These are phyloP conservation scores for Pichia sp. DNA, from an alignment of 1,139 yeast species.

Conservation along the genomic window DNA sequence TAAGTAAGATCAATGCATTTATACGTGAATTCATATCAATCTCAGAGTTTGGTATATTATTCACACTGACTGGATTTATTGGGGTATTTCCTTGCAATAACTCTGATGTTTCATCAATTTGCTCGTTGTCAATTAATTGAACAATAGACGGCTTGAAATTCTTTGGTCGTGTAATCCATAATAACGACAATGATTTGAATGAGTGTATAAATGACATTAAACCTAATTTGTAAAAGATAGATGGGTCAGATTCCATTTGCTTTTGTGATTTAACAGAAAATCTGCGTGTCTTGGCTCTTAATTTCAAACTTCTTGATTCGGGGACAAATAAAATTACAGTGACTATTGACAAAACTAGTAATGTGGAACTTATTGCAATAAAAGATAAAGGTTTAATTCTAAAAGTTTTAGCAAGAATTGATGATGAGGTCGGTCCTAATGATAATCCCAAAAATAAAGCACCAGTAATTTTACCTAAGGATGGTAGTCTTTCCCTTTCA, in stretches of 20 bases:
- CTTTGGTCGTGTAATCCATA: constrained; percentile 34
- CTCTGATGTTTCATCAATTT: not conserved
- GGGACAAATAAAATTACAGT: constrained; percentile 40
- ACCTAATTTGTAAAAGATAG: constrained; percentile 11
- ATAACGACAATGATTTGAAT: constrained; percentile 43
- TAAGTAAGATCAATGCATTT: constrained; percentile 42
- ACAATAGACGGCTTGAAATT: not conserved
- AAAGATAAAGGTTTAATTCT: constrained; percentile 1
- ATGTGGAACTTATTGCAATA: constrained; percentile 5
- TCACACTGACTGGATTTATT: not conserved
- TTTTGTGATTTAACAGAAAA: constrained; percentile 25
- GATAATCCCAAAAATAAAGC: constrained; percentile 55
- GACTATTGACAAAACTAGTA: constrained; percentile 23
- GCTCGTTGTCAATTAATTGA: not conserved
- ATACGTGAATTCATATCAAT: constrained; percentile 34
- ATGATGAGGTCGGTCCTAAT: constrained; percentile 58
- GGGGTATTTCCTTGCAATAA: not conserved
- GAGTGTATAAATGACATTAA: constrained; percentile 21
- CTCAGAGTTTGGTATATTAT: constrained; percentile 11
- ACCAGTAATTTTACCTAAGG: constrained; percentile 53
- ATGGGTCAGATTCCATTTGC: constrained; percentile 6
- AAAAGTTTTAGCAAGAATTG: constrained; percentile 23
- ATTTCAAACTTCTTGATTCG: constrained; percentile 49
- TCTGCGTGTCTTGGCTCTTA: constrained; percentile 44
- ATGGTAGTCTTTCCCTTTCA: constrained; percentile 45